Conservation (phyloP, 179 eudicot genomes). For the Silene vulgaris region DNA sequence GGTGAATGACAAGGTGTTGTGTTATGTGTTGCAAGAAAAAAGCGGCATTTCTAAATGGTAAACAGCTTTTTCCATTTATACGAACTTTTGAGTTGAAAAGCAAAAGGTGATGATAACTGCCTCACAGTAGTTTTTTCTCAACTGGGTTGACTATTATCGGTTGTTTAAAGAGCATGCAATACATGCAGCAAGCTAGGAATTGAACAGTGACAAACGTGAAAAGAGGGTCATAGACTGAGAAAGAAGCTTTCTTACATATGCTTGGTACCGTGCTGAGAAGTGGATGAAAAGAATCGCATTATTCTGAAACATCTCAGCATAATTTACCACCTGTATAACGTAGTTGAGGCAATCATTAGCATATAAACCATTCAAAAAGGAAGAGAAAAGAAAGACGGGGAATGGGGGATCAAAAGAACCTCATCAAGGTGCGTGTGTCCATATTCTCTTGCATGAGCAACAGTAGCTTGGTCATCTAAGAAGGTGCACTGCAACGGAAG, state of each 20-base stretch:
- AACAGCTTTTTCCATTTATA: background rate
- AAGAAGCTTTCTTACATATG: conserved; percentile 48
- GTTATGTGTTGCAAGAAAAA: background rate
- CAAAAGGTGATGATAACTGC: background rate
- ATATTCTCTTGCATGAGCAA: conserved; percentile 78
- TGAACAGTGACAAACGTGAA: background rate
- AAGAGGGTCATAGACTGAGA: background rate
- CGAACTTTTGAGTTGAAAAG: background rate
- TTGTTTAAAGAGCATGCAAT: background rate
- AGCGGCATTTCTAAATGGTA: no score
- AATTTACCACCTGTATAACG: conserved; percentile 48
- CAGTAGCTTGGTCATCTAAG: conserved; percentile 49
- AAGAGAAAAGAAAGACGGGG: background rate
- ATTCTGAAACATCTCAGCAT: conserved; percentile 66
- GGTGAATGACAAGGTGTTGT: background rate
- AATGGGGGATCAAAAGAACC: conserved; percentile 35
- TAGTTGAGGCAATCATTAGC: background rate
- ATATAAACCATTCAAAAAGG: background rate
- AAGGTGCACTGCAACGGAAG: conserved; percentile 57
- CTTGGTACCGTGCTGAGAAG: conserved; percentile 82
- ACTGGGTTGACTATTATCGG: background rate
- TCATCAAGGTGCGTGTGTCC: conserved; percentile 88
- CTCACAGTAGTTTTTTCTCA: background rate
- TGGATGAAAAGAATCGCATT: conserved; percentile 93
- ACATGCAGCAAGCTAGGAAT: background rate